Evolutionary conservation across 1,284 basidiomycete genomes (phyloP).

Genomic region (Grifola frondosa): DNA sequence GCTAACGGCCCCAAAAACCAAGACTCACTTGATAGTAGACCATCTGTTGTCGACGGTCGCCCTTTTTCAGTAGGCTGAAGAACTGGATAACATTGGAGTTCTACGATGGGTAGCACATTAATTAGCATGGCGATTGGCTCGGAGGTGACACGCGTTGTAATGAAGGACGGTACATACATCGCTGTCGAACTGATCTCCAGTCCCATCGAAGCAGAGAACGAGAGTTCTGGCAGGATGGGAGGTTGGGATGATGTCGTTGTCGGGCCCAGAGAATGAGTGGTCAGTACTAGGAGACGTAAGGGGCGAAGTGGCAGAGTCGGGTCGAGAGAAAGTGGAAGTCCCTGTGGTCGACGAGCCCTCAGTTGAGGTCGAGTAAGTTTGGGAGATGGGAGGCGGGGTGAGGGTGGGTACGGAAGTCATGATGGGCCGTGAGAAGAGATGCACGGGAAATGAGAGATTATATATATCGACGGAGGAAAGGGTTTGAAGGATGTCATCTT

Average conservation of each 20-base stretch:
- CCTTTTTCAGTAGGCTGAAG: conserved; percentile 54
- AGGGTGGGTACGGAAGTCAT: neutral
- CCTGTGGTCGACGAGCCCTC: conserved; percentile 7
- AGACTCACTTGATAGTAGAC: conserved; percentile 60
- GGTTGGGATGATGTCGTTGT: conserved; percentile 33
- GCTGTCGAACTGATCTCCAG: conserved; percentile 54
- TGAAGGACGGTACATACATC: conserved; percentile 38
- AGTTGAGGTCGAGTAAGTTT: neutral
- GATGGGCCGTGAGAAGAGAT: too few relatives aligned
- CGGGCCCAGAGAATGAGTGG: conserved; percentile 13
- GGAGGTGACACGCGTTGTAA: neutral
- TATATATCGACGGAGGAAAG: too few relatives aligned
- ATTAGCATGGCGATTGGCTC: neutral
- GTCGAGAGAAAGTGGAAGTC: conserved; percentile 4
- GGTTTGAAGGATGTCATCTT: too few relatives aligned
- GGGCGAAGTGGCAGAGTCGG: neutral
- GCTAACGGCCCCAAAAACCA: neutral
- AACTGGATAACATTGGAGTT: conserved; percentile 66
- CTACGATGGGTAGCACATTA: conserved; percentile 21
- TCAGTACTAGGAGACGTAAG: neutral
- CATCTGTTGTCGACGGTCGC: conserved; percentile 48
- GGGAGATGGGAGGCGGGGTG: neutral
- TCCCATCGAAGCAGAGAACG: conserved; percentile 60
- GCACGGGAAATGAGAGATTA: too few relatives aligned
- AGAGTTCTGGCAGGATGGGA: conserved; percentile 35